phyloP scores from a whole-genome alignment of 1,284 basidiomycete genomes.

The Trametes polyzona region DNA sequence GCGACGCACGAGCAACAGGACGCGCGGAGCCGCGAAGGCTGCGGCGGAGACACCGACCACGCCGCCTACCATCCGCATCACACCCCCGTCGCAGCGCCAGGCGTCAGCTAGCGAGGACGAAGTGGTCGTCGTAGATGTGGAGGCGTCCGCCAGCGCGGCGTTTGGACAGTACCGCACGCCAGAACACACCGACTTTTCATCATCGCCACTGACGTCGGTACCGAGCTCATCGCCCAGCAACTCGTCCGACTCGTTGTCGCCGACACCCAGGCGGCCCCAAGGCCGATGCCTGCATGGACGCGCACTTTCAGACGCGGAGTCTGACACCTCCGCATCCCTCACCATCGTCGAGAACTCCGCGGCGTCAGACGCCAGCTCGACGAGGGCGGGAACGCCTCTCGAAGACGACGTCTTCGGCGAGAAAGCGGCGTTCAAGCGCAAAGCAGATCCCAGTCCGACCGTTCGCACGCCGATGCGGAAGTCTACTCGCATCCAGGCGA shows the following conservation, averaged over 20 bases:
- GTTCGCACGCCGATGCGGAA: neutral
- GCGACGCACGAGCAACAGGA: neutral
- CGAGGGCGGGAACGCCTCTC: neutral
- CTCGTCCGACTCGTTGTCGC: neutral
- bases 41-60: neutral
- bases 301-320: neutral
- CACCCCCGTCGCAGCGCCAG: neutral
- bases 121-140: neutral
- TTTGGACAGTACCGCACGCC: neutral
- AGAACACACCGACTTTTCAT: neutral
- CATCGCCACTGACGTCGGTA: neutral
- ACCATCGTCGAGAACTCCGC: neutral
- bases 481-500: conserved; percentile 2
- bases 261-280: neutral
- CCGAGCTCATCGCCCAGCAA: neutral
- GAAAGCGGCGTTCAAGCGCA: neutral
- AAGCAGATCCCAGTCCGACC: neutral
- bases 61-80: neutral
- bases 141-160: neutral
- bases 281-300: neutral
- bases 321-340: conserved; percentile 1
- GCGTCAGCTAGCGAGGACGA: neutral
- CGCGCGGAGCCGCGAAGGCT: neutral
- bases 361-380: neutral
- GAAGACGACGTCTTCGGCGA: neutral